A percentile compares a stretch with the other conserved stretches of the same genome.
These are phyloP conservation scores for Populus simonii DNA, from an alignment of 345 rosid species.

Conservation along the genomic window DNA sequence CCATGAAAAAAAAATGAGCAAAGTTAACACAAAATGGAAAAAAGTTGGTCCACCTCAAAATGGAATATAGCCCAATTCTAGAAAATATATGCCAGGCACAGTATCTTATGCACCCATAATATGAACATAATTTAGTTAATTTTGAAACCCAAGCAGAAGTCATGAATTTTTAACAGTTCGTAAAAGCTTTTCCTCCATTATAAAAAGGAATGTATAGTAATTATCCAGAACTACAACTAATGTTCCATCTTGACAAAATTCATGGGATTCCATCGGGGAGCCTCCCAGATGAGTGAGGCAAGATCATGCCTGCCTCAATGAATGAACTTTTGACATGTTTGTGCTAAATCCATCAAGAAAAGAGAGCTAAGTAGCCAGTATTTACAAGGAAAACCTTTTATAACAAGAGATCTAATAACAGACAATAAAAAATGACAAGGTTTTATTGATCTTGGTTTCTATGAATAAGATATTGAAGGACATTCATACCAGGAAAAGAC, in stretches of 20 bases:
- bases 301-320: background rate
- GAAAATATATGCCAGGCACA: background rate
- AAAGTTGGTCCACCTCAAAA: background rate
- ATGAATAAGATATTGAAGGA: background rate
- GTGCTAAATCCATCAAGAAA: background rate
- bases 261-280: background rate
- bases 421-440: background rate
- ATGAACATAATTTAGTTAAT: background rate
- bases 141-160: background rate
- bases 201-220: background rate
- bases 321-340: background rate
- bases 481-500: background rate
- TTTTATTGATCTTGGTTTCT: background rate
- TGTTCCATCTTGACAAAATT: background rate
- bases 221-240: background rate
- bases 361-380: background rate
- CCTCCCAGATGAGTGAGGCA: background rate
- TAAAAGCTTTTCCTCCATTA: background rate
- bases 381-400: background rate
- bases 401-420: background rate
- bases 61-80: background rate
- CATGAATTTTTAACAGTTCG: background rate
- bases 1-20: background rate
- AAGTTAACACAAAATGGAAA: background rate
- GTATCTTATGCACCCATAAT: background rate